Evolutionary conservation across 2,329 filamentous ascomycete species (phyloP).

Genomic region (Venturia pyrina): DNA sequence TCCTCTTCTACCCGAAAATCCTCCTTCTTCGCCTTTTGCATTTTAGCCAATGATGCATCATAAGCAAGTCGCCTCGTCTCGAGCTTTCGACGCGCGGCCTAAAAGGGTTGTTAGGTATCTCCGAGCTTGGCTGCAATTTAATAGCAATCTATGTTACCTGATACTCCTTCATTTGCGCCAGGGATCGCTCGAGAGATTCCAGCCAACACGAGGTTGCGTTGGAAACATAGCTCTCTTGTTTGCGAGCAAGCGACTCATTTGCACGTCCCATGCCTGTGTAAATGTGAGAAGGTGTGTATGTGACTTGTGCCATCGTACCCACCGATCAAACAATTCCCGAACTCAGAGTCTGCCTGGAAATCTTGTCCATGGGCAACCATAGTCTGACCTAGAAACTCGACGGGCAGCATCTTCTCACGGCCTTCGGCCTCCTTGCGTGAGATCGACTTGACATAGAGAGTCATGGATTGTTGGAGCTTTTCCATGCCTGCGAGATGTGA

Average conservation of each 20-base stretch:
- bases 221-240: slow-evolving; percentile 74
- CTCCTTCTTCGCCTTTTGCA: slow-evolving; percentile 88
- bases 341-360: slow-evolving; percentile 83
- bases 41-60: slow-evolving; percentile 78
- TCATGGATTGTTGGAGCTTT: slow-evolving; percentile 77
- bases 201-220: slow-evolving; percentile 77
- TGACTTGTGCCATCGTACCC: neutral
- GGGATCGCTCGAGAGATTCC: slow-evolving; percentile 78
- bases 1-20: slow-evolving; percentile 92
- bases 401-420: slow-evolving; percentile 75
- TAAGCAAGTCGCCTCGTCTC: slow-evolving; percentile 83
- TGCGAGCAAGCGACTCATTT: slow-evolving; percentile 76
- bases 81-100: slow-evolving; percentile 84
- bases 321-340: slow-evolving; percentile 62
- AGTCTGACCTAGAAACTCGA: slow-evolving; percentile 68
- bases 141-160: slow-evolving; percentile 48
- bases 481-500: slow-evolving; percentile 62
- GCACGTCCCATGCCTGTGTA: slow-evolving; percentile 62
- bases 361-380: slow-evolving; percentile 90
- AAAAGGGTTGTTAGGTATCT: slow-evolving; percentile 15
- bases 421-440: slow-evolving; percentile 77
- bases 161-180: slow-evolving; percentile 96
- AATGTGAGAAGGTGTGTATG: neutral
- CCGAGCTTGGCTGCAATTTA: neutral
- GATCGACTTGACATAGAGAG: slow-evolving; percentile 75